Base-by-base conservation (phyloP, 2,329 filamentous ascomycete genomes). In the Colletotrichum siamense region DNA sequence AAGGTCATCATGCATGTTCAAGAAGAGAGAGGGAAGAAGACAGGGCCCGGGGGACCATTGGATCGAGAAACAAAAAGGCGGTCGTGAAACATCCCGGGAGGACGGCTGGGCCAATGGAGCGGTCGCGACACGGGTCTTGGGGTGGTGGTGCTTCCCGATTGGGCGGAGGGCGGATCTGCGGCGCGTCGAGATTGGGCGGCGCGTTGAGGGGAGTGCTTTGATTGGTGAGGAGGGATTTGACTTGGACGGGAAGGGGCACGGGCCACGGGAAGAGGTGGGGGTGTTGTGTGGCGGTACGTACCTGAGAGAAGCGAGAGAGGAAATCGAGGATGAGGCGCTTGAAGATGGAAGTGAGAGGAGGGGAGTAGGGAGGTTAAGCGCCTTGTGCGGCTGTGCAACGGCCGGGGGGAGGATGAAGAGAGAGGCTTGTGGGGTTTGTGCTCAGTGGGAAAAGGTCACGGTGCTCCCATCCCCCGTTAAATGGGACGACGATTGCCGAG, bases 131-230 rank as follows among this genome's bases (percentile, higher is more conserved):
- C 73, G 73, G 73, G 44, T n/a, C 15, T 55, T 22, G 18, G 22
- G 39, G 10, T 6, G 5, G 32, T 22, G 12, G 18, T 4, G 36
- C 39, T 15, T 63, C 63, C 77, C 77, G 77, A 77, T 77, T 78
- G 77, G 77, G 16, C 52, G 34, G 26, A 16, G 28, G 18, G 15
- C 12, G 28, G 66, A 68, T 69, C 62, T 36, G 49, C 62, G 75
- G 77, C 77, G 77, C 77, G 77, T 74, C 67, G n/a, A 74, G 76
- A 77, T 77, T 77, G 76, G 76, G 59, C 34, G 69, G 69, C 62
- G 75, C 62, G 62, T 64, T 63, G 18, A 6, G 16, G 63, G 3
- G 1, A 0, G n/a, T 3, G 26, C 0, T 6, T 2, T 34, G 63
- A 39, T 28, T 39, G 32, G 30, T 2, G 1, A 1, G 22, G 2